Conservation (phyloP, 805 yeast species). For the Starmerella vitae region DNA sequence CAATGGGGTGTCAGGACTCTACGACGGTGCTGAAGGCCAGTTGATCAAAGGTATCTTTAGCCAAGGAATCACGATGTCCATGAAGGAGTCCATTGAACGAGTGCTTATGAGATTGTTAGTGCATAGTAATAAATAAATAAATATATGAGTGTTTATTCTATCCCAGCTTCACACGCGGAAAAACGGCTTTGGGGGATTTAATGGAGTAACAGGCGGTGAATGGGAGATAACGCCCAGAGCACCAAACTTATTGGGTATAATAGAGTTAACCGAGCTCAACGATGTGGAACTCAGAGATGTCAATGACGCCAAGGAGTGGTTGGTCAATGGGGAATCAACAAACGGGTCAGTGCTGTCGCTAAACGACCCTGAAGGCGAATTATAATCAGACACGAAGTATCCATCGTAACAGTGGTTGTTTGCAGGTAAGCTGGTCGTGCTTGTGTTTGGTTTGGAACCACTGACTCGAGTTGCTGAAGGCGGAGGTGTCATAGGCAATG, state of each 20-base stretch:
- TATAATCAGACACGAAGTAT: conserved; percentile 9
- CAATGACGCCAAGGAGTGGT: conserved; percentile 15
- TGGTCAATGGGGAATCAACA: conserved; percentile 15
- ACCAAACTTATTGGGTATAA: conserved; percentile 8
- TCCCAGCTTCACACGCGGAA: conserved; percentile 11
- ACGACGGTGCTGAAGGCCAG: conserved; percentile 44
- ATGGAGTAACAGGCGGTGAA: conserved; percentile 21
- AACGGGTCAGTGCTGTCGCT: conserved; percentile 6
- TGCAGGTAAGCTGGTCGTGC: background rate
- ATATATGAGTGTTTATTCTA: background rate
- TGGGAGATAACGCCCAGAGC: conserved; percentile 10
- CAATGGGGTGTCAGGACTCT: conserved; percentile 68
- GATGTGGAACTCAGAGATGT: conserved; percentile 16
- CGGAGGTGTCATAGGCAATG: conserved; percentile 27
- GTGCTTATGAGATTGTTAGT: conserved; percentile 9
- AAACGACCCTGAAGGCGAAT: conserved; percentile 14
- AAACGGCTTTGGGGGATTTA: conserved; percentile 19
- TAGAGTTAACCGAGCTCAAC: conserved; percentile 7
- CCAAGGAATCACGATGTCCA: conserved; percentile 29
- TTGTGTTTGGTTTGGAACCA: conserved; percentile 9
- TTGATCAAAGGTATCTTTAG: conserved; percentile 26
- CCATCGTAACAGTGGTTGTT: background rate
- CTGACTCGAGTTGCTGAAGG: conserved; percentile 25
- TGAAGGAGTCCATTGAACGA: conserved; percentile 28
- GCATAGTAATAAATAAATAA: conserved; percentile 3